These are phyloP conservation scores for Ettlia oleoabundans DNA, from an alignment of 139 green algal species.

Conservation along the genomic window DNA sequence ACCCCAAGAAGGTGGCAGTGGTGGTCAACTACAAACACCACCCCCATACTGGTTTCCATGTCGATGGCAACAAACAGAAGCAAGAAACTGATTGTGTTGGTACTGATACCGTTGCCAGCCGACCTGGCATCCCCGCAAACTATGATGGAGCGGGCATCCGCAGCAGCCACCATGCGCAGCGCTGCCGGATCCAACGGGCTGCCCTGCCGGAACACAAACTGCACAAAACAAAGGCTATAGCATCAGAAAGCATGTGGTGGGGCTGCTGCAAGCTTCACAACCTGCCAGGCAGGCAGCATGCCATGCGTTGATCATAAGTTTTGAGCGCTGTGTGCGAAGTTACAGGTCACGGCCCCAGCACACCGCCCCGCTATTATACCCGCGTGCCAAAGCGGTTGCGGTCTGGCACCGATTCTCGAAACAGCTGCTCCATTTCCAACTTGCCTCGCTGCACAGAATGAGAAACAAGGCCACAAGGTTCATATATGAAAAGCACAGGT, in stretches of 20 bases:
- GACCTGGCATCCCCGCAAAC: conserved; percentile 30
- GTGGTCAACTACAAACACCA: too few species aligned
- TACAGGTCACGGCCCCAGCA: too few species aligned
- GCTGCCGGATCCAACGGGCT: conserved; percentile 41
- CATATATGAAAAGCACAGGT: neutral
- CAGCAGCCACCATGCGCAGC: conserved; percentile 13
- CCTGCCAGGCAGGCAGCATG: too few species aligned
- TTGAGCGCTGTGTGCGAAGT: too few species aligned
- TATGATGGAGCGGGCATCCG: conserved; percentile 25
- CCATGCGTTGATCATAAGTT: too few species aligned
- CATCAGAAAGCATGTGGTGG: too few species aligned
- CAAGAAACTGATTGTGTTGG: neutral
- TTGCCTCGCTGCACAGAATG: conserved; percentile 46
- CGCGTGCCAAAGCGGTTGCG: conserved; percentile 40
- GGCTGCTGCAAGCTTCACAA: neutral
- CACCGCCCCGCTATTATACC: neutral
- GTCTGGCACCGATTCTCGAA: conserved; percentile 33
- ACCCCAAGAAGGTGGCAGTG: too few species aligned
- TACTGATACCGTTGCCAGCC: too few species aligned
- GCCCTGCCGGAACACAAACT: conserved; percentile 67
- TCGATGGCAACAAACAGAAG: too few species aligned
- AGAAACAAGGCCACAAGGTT: conserved; percentile 23
- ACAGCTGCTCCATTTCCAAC: conserved; percentile 65
- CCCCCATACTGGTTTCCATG: too few species aligned
- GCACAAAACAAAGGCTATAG: too few species aligned